Evolutionary conservation across 176 grass and related monocot genomes (phyloP), one percentile per base, ranked within the genome.

Genomic region (Dendrocalamus sinicus): DNA sequence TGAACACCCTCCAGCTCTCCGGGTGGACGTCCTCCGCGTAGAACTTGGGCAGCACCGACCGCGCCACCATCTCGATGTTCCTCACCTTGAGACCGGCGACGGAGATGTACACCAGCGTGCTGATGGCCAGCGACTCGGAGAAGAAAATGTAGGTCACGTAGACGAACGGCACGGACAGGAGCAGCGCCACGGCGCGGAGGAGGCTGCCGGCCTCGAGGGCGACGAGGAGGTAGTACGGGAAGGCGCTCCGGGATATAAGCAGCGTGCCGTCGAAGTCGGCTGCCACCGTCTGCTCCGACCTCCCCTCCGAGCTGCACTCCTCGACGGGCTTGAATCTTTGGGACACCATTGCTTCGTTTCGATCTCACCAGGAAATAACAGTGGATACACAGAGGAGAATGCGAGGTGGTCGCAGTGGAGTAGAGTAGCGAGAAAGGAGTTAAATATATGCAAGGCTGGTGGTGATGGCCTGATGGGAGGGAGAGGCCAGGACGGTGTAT

Each of bases 191-290:
- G 13, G 93, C 96, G 24, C 96, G 86, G 62, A 95, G 80, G 24
- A 98, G 83, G 88, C 96, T 92, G 64, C 96, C 96, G 46, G 96
- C 96, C 85, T 98, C 96, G 8, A 98, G 92, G 4, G 96, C 96
- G 17, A 98, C 93, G 9, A 98, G 93, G 73, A 98, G 84, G 88
- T 93, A 98, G 90, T 95, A 98, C 0, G 96, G 96, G 85, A 98
- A 95, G 16, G 96, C 93, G 73, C 90, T 94, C 17, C 88, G 81
- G 39, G 93, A 98, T 11, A 89, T 85, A 81, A 98, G 86, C 76
- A 98, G 96, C 55, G 96, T 98, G 83, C 96, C 96, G 68, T 98
- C 93, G 20, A 98, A 92, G 79, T 98, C 96, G 12, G 96, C 93
- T 0, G 93, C 96, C 32, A 98, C 88, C 26, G 93, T 92, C 77